These are phyloP conservation scores for Candida ipomoeae DNA, from an alignment of 805 yeast species.

Conservation along the genomic window DNA sequence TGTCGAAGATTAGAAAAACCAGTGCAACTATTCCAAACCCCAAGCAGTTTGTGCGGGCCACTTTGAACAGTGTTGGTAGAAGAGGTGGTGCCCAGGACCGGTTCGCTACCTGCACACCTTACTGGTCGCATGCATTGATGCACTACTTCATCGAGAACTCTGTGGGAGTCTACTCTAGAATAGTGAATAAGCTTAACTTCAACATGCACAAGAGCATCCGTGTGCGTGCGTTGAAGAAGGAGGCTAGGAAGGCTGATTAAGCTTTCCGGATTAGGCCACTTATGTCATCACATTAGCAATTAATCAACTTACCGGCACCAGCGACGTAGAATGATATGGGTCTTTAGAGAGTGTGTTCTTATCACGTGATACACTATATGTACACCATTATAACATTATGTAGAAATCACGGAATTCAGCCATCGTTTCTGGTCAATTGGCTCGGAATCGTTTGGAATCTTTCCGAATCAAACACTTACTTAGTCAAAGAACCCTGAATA, in stretches of 20 bases:
- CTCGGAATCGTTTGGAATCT: too few relatives aligned
- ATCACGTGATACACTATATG: too few relatives aligned
- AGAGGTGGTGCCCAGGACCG: slow-evolving; percentile 92
- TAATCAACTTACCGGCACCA: too few relatives aligned
- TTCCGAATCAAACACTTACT: too few relatives aligned
- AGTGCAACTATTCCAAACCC: slow-evolving; percentile 80
- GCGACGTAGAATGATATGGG: too few relatives aligned
- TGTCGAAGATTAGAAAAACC: slow-evolving; percentile 87
- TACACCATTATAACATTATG: too few relatives aligned
- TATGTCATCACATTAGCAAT: background rate
- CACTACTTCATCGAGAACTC: slow-evolving; percentile 76
- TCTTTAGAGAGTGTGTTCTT: too few relatives aligned
- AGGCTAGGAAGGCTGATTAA: slow-evolving; percentile 32
- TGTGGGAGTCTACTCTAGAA: slow-evolving; percentile 73
- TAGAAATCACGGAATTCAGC: too few relatives aligned
- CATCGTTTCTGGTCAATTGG: too few relatives aligned
- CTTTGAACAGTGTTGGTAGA: slow-evolving; percentile 68
- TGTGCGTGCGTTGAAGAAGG: slow-evolving; percentile 75
- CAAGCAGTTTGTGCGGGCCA: slow-evolving; percentile 67
- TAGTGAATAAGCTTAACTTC: slow-evolving; percentile 66
- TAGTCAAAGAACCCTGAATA: too few relatives aligned
- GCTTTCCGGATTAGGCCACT: background rate
- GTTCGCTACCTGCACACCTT: slow-evolving; percentile 83
- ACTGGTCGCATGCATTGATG: slow-evolving; percentile 89
- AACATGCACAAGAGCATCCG: slow-evolving; percentile 79